Evolutionary conservation across 106 monocot species (phyloP), one percentile per base, ranked within the genome.

Genomic region (Acanthochlamys bracteata): DNA sequence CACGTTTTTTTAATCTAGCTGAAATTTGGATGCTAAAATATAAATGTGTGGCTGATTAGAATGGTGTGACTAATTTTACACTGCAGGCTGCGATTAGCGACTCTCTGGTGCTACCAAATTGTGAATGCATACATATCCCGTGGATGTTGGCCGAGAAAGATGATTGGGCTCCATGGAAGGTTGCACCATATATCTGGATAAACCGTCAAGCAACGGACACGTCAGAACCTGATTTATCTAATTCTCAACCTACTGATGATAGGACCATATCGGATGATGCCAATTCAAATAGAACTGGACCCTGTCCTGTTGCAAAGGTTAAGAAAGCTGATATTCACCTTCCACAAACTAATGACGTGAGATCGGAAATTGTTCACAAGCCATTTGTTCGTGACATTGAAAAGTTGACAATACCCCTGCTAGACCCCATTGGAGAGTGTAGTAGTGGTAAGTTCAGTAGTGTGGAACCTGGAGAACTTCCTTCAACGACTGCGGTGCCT

Each of bases 81-180:
- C 69, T 69, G 39, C 76, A 99, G 98, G 78, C 77, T 64, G 74
- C 89, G 10, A 74, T 99, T 53, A 83, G 80, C 19, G 92, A 99
- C 40, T 77, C 41, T 39, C 52, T 99, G 20, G 98, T 99, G 1
- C 85, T 89, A 20, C 98, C 98, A 53, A 99, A 99, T 49, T 89
- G 77, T 57, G 98, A 88, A 74, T 79, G 66, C 63, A 73, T 99
- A 45, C 65, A 47, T 58, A 81, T 99, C 14, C 86, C 98, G 55
- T 88, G 83, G 83, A 99, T 99, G 98, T 53, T 89, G 65, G 85
- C 88, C 7, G 92, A 92, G 42, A 99, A 89, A 54, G 81, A 99
- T 65, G 98, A 99, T 64, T 99, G 98, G 98, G 72, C 79, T 22
- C 88, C 91, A 58, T 59, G 83, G 27, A 74, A 60, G 19, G 77